These are phyloP conservation scores for Oropetium thomaeum DNA, from an alignment of 176 grass and related monocot species.

Conservation along the genomic window DNA sequence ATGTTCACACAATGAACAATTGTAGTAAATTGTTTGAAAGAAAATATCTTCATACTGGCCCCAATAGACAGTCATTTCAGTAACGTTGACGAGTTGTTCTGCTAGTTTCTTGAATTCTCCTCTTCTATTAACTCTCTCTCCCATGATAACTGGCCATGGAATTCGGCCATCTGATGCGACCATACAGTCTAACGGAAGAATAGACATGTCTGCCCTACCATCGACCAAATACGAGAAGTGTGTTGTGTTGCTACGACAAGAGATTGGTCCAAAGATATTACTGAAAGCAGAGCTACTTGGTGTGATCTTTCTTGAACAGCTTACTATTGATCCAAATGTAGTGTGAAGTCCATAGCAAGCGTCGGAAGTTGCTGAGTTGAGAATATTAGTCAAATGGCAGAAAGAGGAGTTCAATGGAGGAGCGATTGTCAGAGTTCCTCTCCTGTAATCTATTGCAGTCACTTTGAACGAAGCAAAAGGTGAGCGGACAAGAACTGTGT, in stretches of 20 bases:
- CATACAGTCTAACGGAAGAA: slow-evolving; percentile 39
- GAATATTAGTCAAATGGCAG: not conserved
- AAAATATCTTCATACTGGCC: no score
- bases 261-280: slow-evolving; percentile 20
- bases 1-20: not conserved
- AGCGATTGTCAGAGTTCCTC: not conserved
- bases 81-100: slow-evolving; percentile 5
- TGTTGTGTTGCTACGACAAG: slow-evolving; percentile 27
- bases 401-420: not conserved
- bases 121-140: no score
- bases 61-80: not conserved
- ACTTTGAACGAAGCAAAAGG: slow-evolving; percentile 25
- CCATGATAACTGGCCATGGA: not conserved
- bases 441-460: slow-evolving; percentile 17
- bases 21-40: no score
- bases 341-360: not conserved
- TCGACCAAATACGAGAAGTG: slow-evolving; percentile 22
- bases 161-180: not conserved
- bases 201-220: not conserved
- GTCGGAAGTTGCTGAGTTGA: not conserved
- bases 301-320: not conserved
- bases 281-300: not conserved
- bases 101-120: not conserved
- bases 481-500: slow-evolving; percentile 38
- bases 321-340: not conserved